Percentiles rank a stretch among this genome's conserved stretches.
Evolutionary conservation across 2,329 filamentous ascomycete genomes (phyloP).

Genomic region (Chalaropsis ovoidea): DNA sequence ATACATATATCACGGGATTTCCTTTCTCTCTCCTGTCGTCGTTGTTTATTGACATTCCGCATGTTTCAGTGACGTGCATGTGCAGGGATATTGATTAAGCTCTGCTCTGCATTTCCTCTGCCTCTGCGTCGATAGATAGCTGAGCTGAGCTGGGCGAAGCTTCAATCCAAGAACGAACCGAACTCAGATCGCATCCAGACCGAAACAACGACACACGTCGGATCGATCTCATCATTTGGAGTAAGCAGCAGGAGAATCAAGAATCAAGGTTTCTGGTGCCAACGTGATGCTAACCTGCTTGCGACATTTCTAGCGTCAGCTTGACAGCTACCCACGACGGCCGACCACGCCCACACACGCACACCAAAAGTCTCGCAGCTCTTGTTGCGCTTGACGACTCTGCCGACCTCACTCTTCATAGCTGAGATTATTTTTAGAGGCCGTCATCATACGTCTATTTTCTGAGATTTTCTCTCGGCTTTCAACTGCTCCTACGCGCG

Average conservation of each 20-base stretch:
- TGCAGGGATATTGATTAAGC: conserved; percentile 5
- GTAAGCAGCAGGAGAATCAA: neutral
- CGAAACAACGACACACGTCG: neutral
- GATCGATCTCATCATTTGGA: neutral
- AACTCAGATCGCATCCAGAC: neutral
- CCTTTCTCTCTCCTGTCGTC: neutral
- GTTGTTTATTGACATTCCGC: neutral
- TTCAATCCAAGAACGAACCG: neutral
- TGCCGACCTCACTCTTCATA: neutral
- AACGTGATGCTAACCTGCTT: neutral
- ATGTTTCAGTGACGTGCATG: conserved; percentile 11
- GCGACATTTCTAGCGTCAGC: conserved; percentile 5
- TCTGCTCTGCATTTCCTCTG: conserved; percentile 4
- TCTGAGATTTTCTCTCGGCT: neutral
- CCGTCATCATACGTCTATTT: no score
- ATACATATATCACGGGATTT: neutral
- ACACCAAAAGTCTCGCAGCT: neutral
- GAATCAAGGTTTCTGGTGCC: neutral
- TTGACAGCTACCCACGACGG: neutral
- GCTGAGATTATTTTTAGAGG: neutral
- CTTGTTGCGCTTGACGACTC: neutral
- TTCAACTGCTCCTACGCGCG: neutral
- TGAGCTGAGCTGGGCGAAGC: neutral
- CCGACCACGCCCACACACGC: neutral
- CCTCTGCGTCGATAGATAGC: neutral